Evolutionary conservation across 768 basidiomycete genomes (phyloP).

Genomic region (Omphalotus guepiniiformis): DNA sequence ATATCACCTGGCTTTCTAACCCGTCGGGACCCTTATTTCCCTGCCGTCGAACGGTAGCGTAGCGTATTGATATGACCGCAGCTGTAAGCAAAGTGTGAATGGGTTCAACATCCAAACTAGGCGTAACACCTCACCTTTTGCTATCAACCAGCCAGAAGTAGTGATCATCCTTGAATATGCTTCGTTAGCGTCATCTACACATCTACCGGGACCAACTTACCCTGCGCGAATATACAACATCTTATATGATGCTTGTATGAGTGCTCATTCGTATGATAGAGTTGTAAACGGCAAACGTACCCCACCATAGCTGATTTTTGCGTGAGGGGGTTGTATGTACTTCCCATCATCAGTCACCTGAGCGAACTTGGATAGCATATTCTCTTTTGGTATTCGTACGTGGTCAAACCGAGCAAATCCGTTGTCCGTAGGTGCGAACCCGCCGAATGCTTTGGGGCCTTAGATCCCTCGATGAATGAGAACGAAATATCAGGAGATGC

Average conservation of each 20-base stretch:
- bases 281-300: slow-evolving; percentile 38
- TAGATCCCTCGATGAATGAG: not conserved
- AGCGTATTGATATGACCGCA: slow-evolving; percentile 64
- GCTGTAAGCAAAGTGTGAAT: slow-evolving; percentile 25
- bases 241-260: slow-evolving; percentile 25
- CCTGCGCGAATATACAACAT: slow-evolving; percentile 71
- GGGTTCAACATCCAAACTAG: not conserved
- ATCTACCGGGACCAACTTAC: too few species aligned
- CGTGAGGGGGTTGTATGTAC: slow-evolving; percentile 65
- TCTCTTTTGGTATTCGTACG: slow-evolving; percentile 59
- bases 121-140: slow-evolving; percentile 44
- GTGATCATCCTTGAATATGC: slow-evolving; percentile 58
- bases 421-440: slow-evolving; percentile 51
- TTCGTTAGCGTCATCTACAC: too few species aligned
- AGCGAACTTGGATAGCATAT: slow-evolving; percentile 76
- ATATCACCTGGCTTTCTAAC: slow-evolving; percentile 63
- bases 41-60: slow-evolving; percentile 69
- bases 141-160: slow-evolving; percentile 56
- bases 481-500: not conserved
- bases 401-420: slow-evolving; percentile 66
- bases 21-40: slow-evolving; percentile 47
- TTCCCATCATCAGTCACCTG: slow-evolving; percentile 59
- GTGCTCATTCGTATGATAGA: not conserved
- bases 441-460: slow-evolving; percentile 59
- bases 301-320: slow-evolving; percentile 72